Conservation (phyloP, 2,329 filamentous ascomycete species). For the Bisporella sp. region DNA sequence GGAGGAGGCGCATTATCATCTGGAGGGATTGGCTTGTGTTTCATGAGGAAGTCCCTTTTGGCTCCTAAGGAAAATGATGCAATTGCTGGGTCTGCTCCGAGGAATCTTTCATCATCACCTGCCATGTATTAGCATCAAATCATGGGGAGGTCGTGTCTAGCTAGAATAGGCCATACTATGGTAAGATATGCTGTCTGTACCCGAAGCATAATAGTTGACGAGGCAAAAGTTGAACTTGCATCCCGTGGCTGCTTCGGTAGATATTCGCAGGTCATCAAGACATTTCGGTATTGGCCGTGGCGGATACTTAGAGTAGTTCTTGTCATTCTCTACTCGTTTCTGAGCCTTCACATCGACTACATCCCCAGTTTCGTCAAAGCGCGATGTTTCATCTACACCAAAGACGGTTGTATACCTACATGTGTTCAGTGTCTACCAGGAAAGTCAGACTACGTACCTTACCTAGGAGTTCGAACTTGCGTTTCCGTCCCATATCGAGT, state of each 20-base stretch:
- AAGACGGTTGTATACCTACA: conserved; percentile 48
- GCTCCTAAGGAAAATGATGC: conserved; percentile 70
- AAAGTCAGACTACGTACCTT: neutral
- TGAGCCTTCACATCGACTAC: conserved; percentile 38
- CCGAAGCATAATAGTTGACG: conserved; percentile 77
- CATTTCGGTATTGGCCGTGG: conserved; percentile 68
- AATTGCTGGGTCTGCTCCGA: conserved; percentile 63
- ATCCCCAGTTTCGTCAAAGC: conserved; percentile 41
- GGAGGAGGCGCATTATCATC: conserved; percentile 20
- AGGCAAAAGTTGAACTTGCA: conserved; percentile 71
- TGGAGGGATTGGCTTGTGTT: conserved; percentile 57
- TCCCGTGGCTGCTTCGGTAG: conserved; percentile 60
- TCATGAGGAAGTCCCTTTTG: conserved; percentile 69
- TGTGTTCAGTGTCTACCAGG: conserved; percentile 33
- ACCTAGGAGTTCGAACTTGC: conserved; percentile 44
- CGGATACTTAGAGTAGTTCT: conserved; percentile 44
- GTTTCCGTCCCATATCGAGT: conserved; percentile 57
- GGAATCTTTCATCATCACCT: conserved; percentile 67
- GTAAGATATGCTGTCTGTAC: conserved; percentile 69
- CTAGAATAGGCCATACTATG: conserved; percentile 43
- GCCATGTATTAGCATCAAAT: neutral
- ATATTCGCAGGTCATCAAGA: conserved; percentile 53
- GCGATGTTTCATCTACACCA: conserved; percentile 54
- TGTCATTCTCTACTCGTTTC: conserved; percentile 39
- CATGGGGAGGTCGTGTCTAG: no score